These are phyloP conservation scores for Xylariaceae sp. DNA, from an alignment of 2,329 filamentous ascomycete genomes.

Conservation along the genomic window DNA sequence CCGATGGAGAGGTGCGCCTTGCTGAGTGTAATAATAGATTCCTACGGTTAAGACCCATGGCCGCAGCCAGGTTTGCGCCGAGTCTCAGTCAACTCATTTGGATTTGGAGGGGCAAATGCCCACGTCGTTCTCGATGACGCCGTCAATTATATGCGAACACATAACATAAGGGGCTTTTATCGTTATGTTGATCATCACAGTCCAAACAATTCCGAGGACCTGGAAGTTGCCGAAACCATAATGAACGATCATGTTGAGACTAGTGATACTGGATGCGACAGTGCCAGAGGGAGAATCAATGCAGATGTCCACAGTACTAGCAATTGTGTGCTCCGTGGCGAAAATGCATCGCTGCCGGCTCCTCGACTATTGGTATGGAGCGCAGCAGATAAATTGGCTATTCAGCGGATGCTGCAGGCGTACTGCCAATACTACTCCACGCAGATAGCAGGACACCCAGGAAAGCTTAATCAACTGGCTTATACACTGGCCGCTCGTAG, in stretches of 20 bases:
- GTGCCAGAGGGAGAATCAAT: too few species aligned
- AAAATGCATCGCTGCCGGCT: too few species aligned
- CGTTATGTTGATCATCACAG: too few species aligned
- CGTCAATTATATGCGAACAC: conserved; percentile 23
- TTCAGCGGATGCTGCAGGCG: conserved; percentile 6
- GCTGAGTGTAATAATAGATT: conserved; percentile 21
- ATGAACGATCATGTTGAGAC: conserved; percentile 11
- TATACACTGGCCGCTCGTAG: conserved; percentile 10
- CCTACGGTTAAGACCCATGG: conserved; percentile 25
- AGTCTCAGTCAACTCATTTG: conserved; percentile 30
- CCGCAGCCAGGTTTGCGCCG: conserved; percentile 35
- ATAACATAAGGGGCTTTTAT: too few species aligned
- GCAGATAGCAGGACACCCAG: not conserved
- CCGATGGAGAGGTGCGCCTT: not conserved
- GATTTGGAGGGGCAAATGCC: conserved; percentile 28
- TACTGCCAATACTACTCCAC: not conserved
- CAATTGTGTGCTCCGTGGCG: too few species aligned
- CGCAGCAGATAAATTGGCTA: conserved; percentile 29
- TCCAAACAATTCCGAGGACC: too few species aligned
- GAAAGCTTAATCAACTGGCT: conserved; percentile 29
- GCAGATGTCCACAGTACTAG: too few species aligned
- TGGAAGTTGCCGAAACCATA: conserved; percentile 19
- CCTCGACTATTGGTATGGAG: conserved; percentile 28
- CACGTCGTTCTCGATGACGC: conserved; percentile 29
- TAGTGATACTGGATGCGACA: too few species aligned